These are phyloP conservation scores for Eustoma russellianum DNA, from an alignment of 257 asterid genomes.

Conservation along the genomic window DNA sequence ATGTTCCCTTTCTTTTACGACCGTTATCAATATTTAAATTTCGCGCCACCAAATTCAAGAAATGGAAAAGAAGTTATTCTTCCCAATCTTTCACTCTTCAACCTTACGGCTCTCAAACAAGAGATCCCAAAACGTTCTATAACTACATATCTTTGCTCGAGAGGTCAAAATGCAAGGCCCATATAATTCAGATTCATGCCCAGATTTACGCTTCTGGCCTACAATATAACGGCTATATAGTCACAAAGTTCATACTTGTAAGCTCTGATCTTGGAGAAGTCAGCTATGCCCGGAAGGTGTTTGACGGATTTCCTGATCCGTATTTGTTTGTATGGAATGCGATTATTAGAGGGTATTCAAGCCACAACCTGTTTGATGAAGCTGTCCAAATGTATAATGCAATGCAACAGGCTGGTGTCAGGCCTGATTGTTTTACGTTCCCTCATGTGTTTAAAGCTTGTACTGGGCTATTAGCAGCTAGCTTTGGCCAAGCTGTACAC, in stretches of 20 bases:
- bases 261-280: constrained; percentile 34
- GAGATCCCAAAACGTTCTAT: too few species aligned
- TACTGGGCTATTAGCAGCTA: constrained; percentile 25
- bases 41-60: constrained; percentile 1
- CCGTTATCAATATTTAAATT: background rate
- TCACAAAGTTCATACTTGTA: constrained; percentile 39
- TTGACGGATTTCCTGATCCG: constrained; percentile 47
- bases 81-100: constrained; percentile 1
- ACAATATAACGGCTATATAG: constrained; percentile 41
- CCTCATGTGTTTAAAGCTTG: constrained; percentile 56
- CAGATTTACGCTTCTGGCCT: constrained; percentile 27
- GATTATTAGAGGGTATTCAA: constrained; percentile 52
- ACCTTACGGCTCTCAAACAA: constrained; percentile 17
- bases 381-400: constrained; percentile 38
- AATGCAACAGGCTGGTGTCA: constrained; percentile 39
- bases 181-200: constrained; percentile 41
- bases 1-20: background rate
- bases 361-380: constrained; percentile 23
- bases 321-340: constrained; percentile 63
- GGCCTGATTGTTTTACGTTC: constrained; percentile 49
- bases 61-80: background rate
- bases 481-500: constrained; percentile 43
- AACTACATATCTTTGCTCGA: constrained; percentile 39
- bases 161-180: constrained; percentile 22
- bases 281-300: constrained; percentile 47